Evolutionary conservation across 164 flowering plant genomes (phyloP).

Genomic region (Sedum album): DNA sequence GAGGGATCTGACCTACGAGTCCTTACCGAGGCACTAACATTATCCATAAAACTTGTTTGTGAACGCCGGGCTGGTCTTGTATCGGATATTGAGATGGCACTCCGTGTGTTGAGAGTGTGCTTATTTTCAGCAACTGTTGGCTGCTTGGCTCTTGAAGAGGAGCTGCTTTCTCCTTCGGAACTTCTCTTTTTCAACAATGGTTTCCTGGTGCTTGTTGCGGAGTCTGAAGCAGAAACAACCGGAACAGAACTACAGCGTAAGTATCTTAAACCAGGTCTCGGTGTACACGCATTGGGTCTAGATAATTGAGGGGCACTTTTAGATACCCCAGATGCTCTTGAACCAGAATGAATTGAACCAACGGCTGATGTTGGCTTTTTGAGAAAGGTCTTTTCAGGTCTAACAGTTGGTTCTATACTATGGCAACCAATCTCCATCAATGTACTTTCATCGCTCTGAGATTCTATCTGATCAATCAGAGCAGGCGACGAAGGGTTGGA

Average conservation of each 20-base stretch:
- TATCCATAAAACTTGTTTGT: neutral
- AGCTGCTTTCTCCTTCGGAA: conserved; percentile 49
- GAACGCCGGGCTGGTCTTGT: conserved; percentile 3
- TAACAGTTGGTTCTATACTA: conserved; percentile 23
- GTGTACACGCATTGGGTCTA: conserved; percentile 20
- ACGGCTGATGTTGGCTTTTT: conserved; percentile 23
- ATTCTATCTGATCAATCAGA: conserved; percentile 16
- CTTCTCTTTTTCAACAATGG: conserved; percentile 29
- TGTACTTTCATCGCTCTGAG: conserved; percentile 18
- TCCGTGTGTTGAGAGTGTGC: neutral
- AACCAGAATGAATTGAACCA: conserved; percentile 25
- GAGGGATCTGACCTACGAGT: conserved; percentile 5
- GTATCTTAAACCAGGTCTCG: conserved; percentile 41
- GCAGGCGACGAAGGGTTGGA: conserved; percentile 20
- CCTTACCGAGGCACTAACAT: neutral
- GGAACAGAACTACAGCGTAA: conserved; percentile 46
- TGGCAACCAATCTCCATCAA: conserved; percentile 28
- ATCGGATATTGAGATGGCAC: conserved; percentile 4
- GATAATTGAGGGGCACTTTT: conserved; percentile 18
- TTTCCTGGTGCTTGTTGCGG: conserved; percentile 25
- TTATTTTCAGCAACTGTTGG: neutral
- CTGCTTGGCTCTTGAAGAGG: conserved; percentile 13
- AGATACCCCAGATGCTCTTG: conserved; percentile 22
- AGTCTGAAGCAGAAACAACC: conserved; percentile 42
- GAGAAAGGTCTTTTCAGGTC: conserved; percentile 21